Base-by-base conservation (phyloP, 2,329 filamentous ascomycete species). In the Camptophora hylomeconis region DNA sequence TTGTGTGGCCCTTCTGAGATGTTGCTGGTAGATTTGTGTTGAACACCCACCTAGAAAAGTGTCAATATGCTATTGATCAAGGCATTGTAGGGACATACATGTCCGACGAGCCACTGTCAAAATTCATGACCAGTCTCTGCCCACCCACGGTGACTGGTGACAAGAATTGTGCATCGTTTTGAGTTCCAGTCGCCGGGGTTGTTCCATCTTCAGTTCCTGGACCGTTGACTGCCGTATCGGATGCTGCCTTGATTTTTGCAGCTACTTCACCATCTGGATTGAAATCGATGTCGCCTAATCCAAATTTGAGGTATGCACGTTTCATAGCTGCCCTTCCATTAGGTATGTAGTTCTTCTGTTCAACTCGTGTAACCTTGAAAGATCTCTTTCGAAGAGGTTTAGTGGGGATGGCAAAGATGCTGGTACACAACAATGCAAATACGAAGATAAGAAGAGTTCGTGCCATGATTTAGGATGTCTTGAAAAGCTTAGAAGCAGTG, bases 91-190 rank as follows among this genome's bases (percentile, higher is more conserved):
- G 13, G 20, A 32, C 66, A 48, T 62, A 72, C 58, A 80, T 63
- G 51, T 82, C 78, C 8, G 77, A 69, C 2, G 76, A 81, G 32
- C 78, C 78, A n/a, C 75, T 77, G 52, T 83, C 78, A 47, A 83
- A 80, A 49, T 80, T 71, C 48, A 83, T 56, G 45, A 73, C 70
- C 33, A 83, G 45, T 4, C 62, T 66, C 54, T 82, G 77, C 4
- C 72, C 74, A 35, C 78, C 78, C 38, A 83, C 67, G n/a, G 49
- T 65, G 29, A 82, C 72, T 0, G 75, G 74, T 1, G 73, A 68
- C 8, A 86, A 63, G 45, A 80, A 86, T 35, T 81, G 72, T 26
- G 69, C 61, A 45, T 80, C 78, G 41, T 74, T 71, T 24, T 65
- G 54, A 38, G 75, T 69, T 8, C 75, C 72, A 16, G 68, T 74